Conservation (phyloP, 2,329 filamentous ascomycete genomes). For the Annulohypoxylon truncatum region DNA sequence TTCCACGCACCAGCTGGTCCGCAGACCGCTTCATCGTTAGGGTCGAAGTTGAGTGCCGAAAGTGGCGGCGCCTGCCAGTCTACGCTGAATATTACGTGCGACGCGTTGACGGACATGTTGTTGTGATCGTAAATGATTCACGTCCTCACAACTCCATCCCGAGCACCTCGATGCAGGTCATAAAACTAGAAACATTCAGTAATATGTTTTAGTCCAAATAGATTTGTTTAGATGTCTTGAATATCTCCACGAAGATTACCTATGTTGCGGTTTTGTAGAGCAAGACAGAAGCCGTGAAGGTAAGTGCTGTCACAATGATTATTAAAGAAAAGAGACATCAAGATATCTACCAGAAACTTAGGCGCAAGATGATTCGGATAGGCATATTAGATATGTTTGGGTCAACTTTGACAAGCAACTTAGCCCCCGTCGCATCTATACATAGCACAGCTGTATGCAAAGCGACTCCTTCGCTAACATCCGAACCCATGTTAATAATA, state of each 20-base stretch:
- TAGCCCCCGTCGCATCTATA: background rate
- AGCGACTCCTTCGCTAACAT: background rate
- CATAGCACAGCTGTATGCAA: background rate
- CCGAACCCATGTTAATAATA: background rate
- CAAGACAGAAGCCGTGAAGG: background rate
- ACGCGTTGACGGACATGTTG: constrained; percentile 2
- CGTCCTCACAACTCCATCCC: background rate
- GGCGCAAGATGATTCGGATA: background rate
- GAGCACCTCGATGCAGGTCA: background rate
- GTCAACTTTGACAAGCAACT: background rate
- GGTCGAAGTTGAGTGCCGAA: constrained; percentile 8
- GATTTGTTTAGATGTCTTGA: background rate
- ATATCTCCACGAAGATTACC: too few species aligned
- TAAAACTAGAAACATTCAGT: background rate
- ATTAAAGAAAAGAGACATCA: background rate
- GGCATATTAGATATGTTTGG: background rate
- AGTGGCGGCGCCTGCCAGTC: constrained; percentile 18
- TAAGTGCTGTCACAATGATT: background rate
- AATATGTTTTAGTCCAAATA: background rate
- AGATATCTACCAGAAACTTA: background rate
- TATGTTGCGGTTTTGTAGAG: background rate
- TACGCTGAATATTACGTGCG: background rate
- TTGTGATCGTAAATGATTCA: background rate
- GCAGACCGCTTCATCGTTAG: background rate
- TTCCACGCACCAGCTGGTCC: constrained; percentile 15